Base-by-base conservation (phyloP, 2,329 filamentous ascomycete species). In the Aspergillus pseudonomiae region DNA sequence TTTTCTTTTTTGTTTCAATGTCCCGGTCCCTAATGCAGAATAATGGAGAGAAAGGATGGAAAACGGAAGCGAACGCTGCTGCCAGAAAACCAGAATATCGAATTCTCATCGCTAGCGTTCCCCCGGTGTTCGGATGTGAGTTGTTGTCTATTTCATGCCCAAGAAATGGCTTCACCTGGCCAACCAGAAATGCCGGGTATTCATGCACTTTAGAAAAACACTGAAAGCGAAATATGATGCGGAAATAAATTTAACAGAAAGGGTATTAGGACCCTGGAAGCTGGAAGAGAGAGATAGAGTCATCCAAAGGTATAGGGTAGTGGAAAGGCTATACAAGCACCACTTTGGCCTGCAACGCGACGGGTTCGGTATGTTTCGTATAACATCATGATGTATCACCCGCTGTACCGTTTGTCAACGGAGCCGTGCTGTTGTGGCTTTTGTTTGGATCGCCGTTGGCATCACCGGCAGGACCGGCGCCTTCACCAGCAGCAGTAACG, bases 371-470 rank as follows among this genome's bases (percentile, higher is more conserved):
- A 41, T 41, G 39, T 41, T 41, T 41, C 3, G 39, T n/a, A 41
- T 41, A 41, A n/a, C 48, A 32, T 70, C 65, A 69, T 64, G 66
- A 69, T 41, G 85, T 77, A 82, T 90, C 70, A 83, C 85, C 66
- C 78, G 81, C 67, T 81, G 84, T 78, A 84, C 89, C 88, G 86
- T 91, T 83, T 34, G 78, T 68, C 74, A 80, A 50, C 80, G 80
- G 26, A 74, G 74, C 39, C 76, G 75, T 46, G 65, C 65, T 58
- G 81, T 72, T 54, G 80, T 79, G 61, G 78, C 68, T 60, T 60
- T 74, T 71, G 26, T 59, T 67, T 45, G 63, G 65, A 36, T 65
- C 65, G 6, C 69, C 61, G 55, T 66, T 65, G n/a, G 63, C 59
- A 32, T 61, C 41, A 24, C 62, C 61, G 32, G 26, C 60, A 41